These are phyloP conservation scores for Botrytis paeoniae DNA, from an alignment of 2,329 filamentous ascomycete species.

Conservation along the genomic window DNA sequence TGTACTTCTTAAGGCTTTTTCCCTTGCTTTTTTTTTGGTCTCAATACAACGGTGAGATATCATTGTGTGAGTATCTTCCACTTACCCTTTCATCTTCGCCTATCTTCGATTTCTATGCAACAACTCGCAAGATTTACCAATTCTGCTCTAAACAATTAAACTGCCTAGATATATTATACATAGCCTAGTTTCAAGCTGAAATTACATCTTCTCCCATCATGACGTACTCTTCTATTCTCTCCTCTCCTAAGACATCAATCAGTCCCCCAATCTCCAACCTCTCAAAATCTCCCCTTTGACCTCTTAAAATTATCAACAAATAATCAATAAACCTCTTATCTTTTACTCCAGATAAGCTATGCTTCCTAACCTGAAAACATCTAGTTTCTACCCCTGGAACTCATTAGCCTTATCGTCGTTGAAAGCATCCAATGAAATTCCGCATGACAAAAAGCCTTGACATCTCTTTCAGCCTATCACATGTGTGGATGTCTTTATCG, in stretches of 20 bases:
- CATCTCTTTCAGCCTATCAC: neutral
- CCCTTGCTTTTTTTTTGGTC: neutral
- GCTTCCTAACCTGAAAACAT: neutral
- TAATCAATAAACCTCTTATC: conserved; percentile 9
- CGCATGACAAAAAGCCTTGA: conserved; percentile 10
- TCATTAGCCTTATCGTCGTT: conserved; percentile 13
- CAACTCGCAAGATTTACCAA: neutral
- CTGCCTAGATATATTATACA: neutral
- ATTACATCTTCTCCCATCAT: neutral
- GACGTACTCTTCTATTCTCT: conserved; percentile 1
- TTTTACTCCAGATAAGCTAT: neutral
- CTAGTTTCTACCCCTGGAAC: neutral
- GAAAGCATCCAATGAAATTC: neutral
- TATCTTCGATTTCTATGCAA: neutral
- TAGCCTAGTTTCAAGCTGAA: neutral
- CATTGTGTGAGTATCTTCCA: neutral
- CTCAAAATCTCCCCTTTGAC: neutral
- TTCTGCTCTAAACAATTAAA: neutral
- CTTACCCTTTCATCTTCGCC: conserved; percentile 1
- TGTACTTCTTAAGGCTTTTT: neutral
- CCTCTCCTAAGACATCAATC: neutral
- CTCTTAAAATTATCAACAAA: conserved; percentile 12
- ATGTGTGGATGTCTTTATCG: neutral
- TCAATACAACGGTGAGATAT: neutral
- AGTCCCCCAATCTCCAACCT: neutral